Evolutionary conservation across 176 grass and related monocot genomes (phyloP), one percentile per base, ranked within the genome.

Genomic region (Musa schizocarpa): DNA sequence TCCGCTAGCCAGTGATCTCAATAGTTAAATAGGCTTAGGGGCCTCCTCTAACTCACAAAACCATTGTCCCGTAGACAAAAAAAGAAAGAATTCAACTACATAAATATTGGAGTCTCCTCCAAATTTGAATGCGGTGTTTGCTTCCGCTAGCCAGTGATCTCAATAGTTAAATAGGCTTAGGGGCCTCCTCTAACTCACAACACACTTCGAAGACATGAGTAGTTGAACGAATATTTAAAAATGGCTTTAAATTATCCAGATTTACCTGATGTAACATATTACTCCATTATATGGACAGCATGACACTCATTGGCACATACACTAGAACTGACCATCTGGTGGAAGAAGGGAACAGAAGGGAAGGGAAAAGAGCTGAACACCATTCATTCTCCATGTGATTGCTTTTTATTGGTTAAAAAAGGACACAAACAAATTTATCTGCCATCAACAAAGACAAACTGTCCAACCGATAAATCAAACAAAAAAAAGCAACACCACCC

Each of bases 371-470:
- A 65, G 21, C 11, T 65, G 63, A 65, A 65, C 63, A 26, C 63
- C 26, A 13, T 3, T 13, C 26, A 13, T 3, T 13, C 23, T 25
- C 20, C 63, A 13, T 65, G 9, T 27, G 63, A 13, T 26, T 65
- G 10, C 20, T 19, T 65, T 65, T 71, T 73, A 81, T 81, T 73
- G 50, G 50, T 59, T 70, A 21, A 72, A 43, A 6, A 6, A 52
- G 21, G 62, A 53, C 23, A 81, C 53, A 81, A 66, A 81, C 53
- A 81, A 66, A 76, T 26, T 23, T 51, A 63, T 77, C 25, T 26
- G 12, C 50, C 75, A 67, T 65, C 62, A 67, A 63, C 63, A 53
- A 14, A 43, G 20, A 12, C 34, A 78, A 69, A 48, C 25, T 27
- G 67, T 13, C 53, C 77, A 25, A 79, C 52, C 53, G 29, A 56